A percentile compares a stretch with the other conserved stretches of the same genome.
These are phyloP conservation scores for Glomus cerebriforme DNA, from an alignment of 192 early-diverging fungal genomes.

Conservation along the genomic window DNA sequence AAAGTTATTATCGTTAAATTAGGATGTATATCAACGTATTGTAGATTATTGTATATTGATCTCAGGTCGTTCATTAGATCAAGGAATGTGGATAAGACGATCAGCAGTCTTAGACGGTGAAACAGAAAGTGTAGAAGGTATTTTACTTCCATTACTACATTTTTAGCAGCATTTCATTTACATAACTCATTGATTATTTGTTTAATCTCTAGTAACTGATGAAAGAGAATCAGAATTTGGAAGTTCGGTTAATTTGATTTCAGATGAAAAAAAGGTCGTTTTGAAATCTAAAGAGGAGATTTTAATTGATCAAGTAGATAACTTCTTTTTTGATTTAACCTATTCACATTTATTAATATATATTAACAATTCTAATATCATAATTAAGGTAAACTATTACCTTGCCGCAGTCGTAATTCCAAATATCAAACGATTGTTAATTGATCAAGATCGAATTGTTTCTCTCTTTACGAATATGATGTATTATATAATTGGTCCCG, in stretches of 20 bases:
- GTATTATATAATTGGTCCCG: slow-evolving; percentile 78
- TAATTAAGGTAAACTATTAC: slow-evolving; percentile 45
- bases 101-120: slow-evolving; percentile 46
- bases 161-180: background rate
- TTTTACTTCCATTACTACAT: slow-evolving; percentile 39
- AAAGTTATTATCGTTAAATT: background rate
- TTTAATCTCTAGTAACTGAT: background rate
- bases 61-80: slow-evolving; percentile 75
- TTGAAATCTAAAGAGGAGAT: slow-evolving; percentile 66
- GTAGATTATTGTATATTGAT: slow-evolving; percentile 77
- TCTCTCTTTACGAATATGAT: slow-evolving; percentile 69
- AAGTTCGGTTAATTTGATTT: background rate
- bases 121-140: slow-evolving; percentile 31
- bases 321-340: slow-evolving; percentile 31
- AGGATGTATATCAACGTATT: slow-evolving; percentile 57
- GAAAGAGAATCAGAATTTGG: slow-evolving; percentile 3
- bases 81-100: slow-evolving; percentile 64
- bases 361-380: background rate
- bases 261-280: slow-evolving; percentile 40
- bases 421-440: slow-evolving; percentile 64
- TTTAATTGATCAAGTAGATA: slow-evolving; percentile 62
- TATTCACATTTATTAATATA: background rate
- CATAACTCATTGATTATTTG: background rate
- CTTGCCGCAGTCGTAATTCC: slow-evolving; percentile 63
- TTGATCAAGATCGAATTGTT: slow-evolving; percentile 74